phyloP scores from a whole-genome alignment of 441 rosid species.

The Populus hybrid region DNA sequence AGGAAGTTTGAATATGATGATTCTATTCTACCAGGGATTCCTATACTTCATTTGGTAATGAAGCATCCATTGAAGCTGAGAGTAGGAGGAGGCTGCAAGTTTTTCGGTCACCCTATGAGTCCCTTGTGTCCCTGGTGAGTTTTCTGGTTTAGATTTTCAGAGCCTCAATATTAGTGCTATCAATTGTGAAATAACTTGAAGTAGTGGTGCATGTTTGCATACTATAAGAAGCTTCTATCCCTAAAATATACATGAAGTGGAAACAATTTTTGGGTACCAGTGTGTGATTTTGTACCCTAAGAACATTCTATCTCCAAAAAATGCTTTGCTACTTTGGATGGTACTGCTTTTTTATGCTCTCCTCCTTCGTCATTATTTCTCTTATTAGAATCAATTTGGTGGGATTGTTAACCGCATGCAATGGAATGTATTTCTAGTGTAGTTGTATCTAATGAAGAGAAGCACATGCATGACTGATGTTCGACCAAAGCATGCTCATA shows the following conservation, averaged over 20 bases:
- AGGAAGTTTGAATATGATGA: slow-evolving; percentile 24
- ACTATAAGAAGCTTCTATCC: background rate
- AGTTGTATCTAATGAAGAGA: background rate
- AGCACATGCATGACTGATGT: background rate
- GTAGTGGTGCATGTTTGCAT: slow-evolving; percentile 5
- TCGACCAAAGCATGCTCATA: background rate
- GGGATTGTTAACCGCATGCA: background rate
- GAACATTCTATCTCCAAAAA: background rate
- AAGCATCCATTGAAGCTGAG: slow-evolving; percentile 75
- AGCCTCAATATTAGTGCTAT: background rate
- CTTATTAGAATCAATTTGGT: background rate
- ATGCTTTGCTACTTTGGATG: background rate
- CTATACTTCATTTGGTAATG: slow-evolving; percentile 58
- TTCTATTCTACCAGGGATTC: slow-evolving; percentile 64
- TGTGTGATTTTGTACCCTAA: background rate
- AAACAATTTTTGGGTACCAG: background rate
- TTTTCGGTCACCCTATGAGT: slow-evolving; percentile 74
- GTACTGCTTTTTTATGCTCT: background rate
- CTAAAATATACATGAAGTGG: background rate
- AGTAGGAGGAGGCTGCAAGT: slow-evolving; percentile 78
- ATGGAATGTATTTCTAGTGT: background rate
- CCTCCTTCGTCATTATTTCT: background rate
- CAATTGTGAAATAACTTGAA: background rate
- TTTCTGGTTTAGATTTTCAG: slow-evolving; percentile 18
- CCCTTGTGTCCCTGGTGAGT: slow-evolving; percentile 90